phyloP scores from a whole-genome alignment of 352 stramenopile species.

The Phytophthora fragariaefolia region DNA sequence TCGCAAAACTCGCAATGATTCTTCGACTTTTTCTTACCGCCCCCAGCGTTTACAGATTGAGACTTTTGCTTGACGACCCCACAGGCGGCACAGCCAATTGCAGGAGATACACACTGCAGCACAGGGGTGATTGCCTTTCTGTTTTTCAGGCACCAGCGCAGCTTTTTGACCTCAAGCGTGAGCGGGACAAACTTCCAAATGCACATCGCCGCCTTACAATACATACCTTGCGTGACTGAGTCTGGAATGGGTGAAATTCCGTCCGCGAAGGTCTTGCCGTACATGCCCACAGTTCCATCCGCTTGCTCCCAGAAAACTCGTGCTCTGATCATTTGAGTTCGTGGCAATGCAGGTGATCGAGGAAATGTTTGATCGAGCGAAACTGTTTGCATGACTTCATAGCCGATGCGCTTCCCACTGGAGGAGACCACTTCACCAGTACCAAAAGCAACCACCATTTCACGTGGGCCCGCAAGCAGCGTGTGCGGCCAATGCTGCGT shows the following conservation, averaged over 20 bases:
- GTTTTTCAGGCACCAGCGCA: slow-evolving; percentile 38
- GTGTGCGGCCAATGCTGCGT: slow-evolving; percentile 27
- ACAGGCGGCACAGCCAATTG: slow-evolving; percentile 9
- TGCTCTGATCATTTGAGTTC: slow-evolving; percentile 19
- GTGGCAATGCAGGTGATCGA: slow-evolving; percentile 12
- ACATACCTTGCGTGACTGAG: slow-evolving; percentile 21
- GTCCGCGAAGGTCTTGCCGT: slow-evolving; percentile 35
- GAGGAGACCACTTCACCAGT: slow-evolving; percentile 18
- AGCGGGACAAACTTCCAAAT: slow-evolving; percentile 38
- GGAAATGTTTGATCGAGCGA: slow-evolving; percentile 4
- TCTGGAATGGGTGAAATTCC: slow-evolving; percentile 26
- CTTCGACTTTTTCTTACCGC: background rate
- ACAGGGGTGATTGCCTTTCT: slow-evolving; percentile 18
- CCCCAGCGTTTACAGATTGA: background rate
- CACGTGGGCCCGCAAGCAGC: slow-evolving; percentile 24
- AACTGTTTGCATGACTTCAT: slow-evolving; percentile 33
- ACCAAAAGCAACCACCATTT: slow-evolving; percentile 22
- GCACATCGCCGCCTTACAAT: slow-evolving; percentile 16
- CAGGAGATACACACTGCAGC: background rate
- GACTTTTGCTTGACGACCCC: background rate
- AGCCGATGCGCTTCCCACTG: slow-evolving; percentile 24
- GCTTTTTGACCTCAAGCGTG: slow-evolving; percentile 31
- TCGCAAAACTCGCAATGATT: slow-evolving; percentile 32
- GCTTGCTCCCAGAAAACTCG: slow-evolving; percentile 34
- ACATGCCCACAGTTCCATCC: slow-evolving; percentile 24